Evolutionary conservation across 2,329 filamentous ascomycete genomes (phyloP), one percentile per base, ranked within the genome.

Genomic region (Pseudopithomyces chartarum): DNA sequence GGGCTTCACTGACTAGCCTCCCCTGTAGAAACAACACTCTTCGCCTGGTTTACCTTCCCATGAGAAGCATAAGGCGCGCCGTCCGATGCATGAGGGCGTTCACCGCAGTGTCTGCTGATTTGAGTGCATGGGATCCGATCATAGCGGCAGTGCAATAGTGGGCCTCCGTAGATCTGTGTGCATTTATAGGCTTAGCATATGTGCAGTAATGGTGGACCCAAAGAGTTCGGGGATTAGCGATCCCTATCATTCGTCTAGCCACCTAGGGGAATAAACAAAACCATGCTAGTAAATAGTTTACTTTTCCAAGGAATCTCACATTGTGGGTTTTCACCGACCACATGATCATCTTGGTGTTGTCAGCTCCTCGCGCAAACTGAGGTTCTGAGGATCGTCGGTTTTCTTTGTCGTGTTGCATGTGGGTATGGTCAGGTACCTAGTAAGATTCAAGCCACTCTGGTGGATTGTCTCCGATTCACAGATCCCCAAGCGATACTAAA

Each of bases 51-150:
- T 72, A 11, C 69, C 72, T 43, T 61, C 65, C 10, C 74, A 79
- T 57, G 70, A 81, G 58, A 75, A 75, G 63, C 76, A 82, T 64
- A 78, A 79, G 52, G 78, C 77, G 20, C 73, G 73, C 61, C 69
- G 67, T 40, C 80, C 80, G 2, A 82, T 81, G 78, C 67, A 64
- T 23, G 59, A 81, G 34, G 81, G 81, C 3, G 78, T 84, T 6
- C 80, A 83, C 65, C 71, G 81, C 48, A 68, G 71, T 29, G 81
- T 84, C 6, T 83, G 81, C 56, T 83, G 59, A 59, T 52, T 12
- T 17, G 15, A 11, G 23, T 20, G 33, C 10, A 20, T 19, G 19
- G 32, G 32, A 7, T 7, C 32, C 32, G 32, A 33, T 7, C 7
- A 33, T 33, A 33, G 7, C 7, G 7, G 7, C 12, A 36, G 6